phyloP scores from a whole-genome alignment of 2,329 filamentous ascomycete species.

The Domatiomyces catenatus region DNA sequence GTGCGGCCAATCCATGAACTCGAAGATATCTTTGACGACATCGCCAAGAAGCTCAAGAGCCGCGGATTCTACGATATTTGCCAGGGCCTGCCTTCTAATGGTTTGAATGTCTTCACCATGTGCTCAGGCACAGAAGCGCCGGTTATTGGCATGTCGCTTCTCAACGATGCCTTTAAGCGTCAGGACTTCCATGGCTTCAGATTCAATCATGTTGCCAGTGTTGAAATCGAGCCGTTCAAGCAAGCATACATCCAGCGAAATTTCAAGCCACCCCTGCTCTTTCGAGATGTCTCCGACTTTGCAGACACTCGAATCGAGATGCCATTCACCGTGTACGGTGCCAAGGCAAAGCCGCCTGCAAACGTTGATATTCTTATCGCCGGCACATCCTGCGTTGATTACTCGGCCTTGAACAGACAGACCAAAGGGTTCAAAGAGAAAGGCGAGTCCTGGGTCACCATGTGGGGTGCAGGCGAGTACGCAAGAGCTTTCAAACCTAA shows the following conservation, averaged over 20 bases:
- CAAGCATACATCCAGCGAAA: slow-evolving; percentile 51
- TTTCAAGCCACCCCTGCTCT: slow-evolving; percentile 37
- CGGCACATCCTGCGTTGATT: slow-evolving; percentile 63
- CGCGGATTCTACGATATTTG: slow-evolving; percentile 23
- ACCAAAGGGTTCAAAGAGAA: slow-evolving; percentile 36
- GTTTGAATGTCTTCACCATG: slow-evolving; percentile 50
- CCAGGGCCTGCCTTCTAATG: slow-evolving; percentile 23
- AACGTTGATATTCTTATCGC: slow-evolving; percentile 51
- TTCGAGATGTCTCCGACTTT: slow-evolving; percentile 45
- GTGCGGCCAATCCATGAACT: slow-evolving; percentile 32
- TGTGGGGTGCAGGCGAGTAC: slow-evolving; percentile 46
- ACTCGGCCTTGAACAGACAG: slow-evolving; percentile 48
- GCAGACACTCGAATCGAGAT: slow-evolving; percentile 26
- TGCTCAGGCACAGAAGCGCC: slow-evolving; percentile 68
- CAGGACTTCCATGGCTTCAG: slow-evolving; percentile 25
- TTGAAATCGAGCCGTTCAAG: slow-evolving; percentile 49
- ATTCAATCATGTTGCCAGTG: slow-evolving; percentile 44
- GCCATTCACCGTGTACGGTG: slow-evolving; percentile 47
- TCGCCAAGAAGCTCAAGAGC: slow-evolving; percentile 21
- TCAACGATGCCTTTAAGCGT: slow-evolving; percentile 31
- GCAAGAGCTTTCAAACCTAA: slow-evolving; percentile 40
- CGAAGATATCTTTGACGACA: slow-evolving; percentile 35
- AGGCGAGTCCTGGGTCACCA: slow-evolving; percentile 53
- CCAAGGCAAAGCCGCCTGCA: slow-evolving; percentile 39
- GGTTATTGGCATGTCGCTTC: slow-evolving; percentile 46